Base-by-base conservation (phyloP, 2,329 filamentous ascomycete species). In the Clarireedia hainanense region DNA sequence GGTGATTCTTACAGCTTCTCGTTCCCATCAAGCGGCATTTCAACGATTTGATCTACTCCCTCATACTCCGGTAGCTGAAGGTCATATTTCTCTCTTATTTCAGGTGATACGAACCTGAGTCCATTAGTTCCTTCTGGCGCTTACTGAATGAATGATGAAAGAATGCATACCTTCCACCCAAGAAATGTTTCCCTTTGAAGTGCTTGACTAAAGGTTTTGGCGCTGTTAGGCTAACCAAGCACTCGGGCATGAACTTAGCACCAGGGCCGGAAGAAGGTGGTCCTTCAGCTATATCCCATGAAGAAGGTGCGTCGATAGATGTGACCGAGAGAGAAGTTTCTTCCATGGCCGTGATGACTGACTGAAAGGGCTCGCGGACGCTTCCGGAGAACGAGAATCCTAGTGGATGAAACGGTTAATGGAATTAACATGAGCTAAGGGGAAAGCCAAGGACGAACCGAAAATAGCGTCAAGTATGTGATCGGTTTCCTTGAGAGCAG, bases 401-500 rank as follows among this genome's bases (percentile, higher is more conserved):
- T 87, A 37, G 30, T 34, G 30, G 26, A 24, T 14, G 12, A n/a
- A 10, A 40, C 20, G 26, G 51, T 56, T 47, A 51, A 27, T 34
- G 23, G 47, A 52, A 26, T 14, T 26, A 2, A 2, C 15, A 10
- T 3, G 9, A 37, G 20, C 15, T 14, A 7, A 37, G 45, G 15
- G 45, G 14, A 24, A 39, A 54, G 34, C 46, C n/a, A 26, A 14
- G 23, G 14, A 36, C 36, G 27, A 36, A 87, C 89, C 91, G 68
- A 99, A 99, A 60, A 99, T 89, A 9, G 94, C 90, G 71, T 99
- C 94, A 57, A 99, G 76, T 52, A 99, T 74, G 63, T 95, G 88
- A 68, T 96, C 87, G 2, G 87, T 80, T 52, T 82, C 76, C 47
- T 76, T 72, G 6, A 95, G 70, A 5, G 88, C 85, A 5, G 74